Conservation (phyloP, 1,284 basidiomycete species). For the Amylostereum areolatum region DNA sequence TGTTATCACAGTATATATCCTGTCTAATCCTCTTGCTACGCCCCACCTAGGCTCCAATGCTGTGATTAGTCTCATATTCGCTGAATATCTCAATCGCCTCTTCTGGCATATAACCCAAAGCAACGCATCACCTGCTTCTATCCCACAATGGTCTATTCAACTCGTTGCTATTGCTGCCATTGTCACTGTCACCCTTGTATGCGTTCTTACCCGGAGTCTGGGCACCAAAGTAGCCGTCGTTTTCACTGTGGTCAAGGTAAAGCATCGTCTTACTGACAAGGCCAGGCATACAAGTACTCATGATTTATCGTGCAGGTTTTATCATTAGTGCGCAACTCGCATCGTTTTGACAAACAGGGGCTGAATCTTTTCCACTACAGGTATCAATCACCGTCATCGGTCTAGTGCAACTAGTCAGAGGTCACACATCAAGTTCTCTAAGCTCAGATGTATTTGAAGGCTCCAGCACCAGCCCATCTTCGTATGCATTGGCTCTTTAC, state of each 20-base stretch:
- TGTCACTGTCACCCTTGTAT: constrained; percentile 66
- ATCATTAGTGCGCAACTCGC: constrained; percentile 11
- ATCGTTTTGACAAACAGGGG: not conserved
- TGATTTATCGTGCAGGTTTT: constrained; percentile 4
- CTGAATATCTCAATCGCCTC: constrained; percentile 84
- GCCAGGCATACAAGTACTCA: not conserved
- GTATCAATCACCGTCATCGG: constrained; percentile 69
- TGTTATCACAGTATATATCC: not conserved
- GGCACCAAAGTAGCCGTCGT: constrained; percentile 82
- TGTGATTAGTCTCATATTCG: constrained; percentile 67
- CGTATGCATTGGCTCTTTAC: constrained; percentile 91
- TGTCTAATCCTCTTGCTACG: not conserved
- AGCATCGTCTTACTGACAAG: constrained; percentile 9
- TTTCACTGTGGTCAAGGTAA: constrained; percentile 83
- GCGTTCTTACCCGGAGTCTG: constrained; percentile 73
- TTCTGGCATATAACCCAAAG: constrained; percentile 61
- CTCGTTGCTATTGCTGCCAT: constrained; percentile 77
- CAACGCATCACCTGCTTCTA: constrained; percentile 66
- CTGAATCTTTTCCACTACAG: constrained; percentile 27
- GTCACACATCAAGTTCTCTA: constrained; percentile 61
- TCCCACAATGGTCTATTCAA: constrained; percentile 93
- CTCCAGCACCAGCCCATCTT: constrained; percentile 73
- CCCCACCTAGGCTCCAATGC: constrained; percentile 49
- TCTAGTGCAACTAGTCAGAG: constrained; percentile 65
- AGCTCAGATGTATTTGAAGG: constrained; percentile 64